phyloP scores from a whole-genome alignment of 148 eudicot species.

The Oxyria digyna region DNA sequence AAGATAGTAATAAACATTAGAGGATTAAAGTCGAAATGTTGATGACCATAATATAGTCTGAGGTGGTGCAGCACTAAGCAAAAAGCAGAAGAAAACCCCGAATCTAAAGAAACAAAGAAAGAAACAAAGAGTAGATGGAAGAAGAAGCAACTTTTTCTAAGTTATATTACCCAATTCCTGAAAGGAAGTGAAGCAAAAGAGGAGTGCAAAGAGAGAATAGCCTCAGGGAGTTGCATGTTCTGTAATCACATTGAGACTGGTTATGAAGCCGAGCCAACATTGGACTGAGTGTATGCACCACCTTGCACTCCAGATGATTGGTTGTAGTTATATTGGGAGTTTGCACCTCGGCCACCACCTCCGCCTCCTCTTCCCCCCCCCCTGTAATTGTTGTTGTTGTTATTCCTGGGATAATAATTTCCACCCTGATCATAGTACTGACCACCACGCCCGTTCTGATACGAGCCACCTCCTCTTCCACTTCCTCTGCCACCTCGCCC shows the following conservation, averaged over 20 bases:
- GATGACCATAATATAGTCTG: not conserved
- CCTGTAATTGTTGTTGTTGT: conserved; percentile 12
- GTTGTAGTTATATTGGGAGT: conserved; percentile 8
- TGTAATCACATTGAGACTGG: not conserved
- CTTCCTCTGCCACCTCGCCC: conserved; percentile 71
- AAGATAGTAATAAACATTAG: not conserved
- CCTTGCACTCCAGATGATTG: not conserved
- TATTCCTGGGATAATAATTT: conserved; percentile 44
- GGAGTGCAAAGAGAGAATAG: not conserved
- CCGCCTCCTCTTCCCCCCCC: conserved; percentile 30
- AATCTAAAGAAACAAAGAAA: too few species aligned
- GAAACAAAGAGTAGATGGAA: not conserved
- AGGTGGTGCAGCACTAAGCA: not conserved
- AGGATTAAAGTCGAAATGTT: not conserved
- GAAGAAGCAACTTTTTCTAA: not conserved
- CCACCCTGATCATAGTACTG: conserved; percentile 35
- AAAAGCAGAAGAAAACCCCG: not conserved
- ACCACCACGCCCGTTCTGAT: conserved; percentile 57
- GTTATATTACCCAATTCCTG: not conserved
- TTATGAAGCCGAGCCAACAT: not conserved
- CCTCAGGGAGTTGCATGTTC: not conserved
- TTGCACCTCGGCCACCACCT: conserved; percentile 23
- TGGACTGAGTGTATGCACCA: not conserved
- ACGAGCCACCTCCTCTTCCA: conserved; percentile 42
- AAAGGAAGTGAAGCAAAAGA: not conserved